Conservation (phyloP, 78 protist species). For the Dictyostelium intermedium region DNA sequence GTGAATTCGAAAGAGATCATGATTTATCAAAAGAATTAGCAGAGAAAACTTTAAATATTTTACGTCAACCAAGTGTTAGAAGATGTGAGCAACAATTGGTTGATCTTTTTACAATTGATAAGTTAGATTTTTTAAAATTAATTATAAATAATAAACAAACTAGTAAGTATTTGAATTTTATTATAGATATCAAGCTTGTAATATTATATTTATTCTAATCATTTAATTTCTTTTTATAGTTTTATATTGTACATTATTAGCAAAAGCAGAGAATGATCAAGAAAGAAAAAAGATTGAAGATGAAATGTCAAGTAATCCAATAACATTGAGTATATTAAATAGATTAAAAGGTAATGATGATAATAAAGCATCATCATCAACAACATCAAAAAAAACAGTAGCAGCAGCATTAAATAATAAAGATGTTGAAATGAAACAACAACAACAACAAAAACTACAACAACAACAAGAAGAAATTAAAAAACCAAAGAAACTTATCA, state of each 20-base stretch:
- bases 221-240: constrained; percentile 10
- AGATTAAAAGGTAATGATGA: constrained; percentile 65
- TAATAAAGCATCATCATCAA: background rate
- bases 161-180: background rate
- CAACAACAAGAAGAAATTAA: background rate
- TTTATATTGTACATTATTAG: constrained; percentile 85
- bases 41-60: constrained; percentile 62
- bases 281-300: constrained; percentile 83
- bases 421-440: background rate
- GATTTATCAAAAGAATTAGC: constrained; percentile 63
- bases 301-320: constrained; percentile 83
- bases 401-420: background rate
- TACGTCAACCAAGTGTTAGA: constrained; percentile 22
- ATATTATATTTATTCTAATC: no score
- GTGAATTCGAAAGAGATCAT: constrained; percentile 76
- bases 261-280: constrained; percentile 81
- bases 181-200: no score
- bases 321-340: constrained; percentile 30
- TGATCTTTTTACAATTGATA: constrained; percentile 84
- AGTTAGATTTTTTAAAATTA: constrained; percentile 90
- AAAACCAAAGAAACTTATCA: constrained; percentile 51
- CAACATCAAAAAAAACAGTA: background rate
- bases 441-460: background rate
- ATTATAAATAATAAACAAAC: constrained; percentile 62
- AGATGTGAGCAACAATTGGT: constrained; percentile 91